These are phyloP conservation scores for Endothia cerciana DNA, from an alignment of 2,329 filamentous ascomycete genomes.

Conservation along the genomic window DNA sequence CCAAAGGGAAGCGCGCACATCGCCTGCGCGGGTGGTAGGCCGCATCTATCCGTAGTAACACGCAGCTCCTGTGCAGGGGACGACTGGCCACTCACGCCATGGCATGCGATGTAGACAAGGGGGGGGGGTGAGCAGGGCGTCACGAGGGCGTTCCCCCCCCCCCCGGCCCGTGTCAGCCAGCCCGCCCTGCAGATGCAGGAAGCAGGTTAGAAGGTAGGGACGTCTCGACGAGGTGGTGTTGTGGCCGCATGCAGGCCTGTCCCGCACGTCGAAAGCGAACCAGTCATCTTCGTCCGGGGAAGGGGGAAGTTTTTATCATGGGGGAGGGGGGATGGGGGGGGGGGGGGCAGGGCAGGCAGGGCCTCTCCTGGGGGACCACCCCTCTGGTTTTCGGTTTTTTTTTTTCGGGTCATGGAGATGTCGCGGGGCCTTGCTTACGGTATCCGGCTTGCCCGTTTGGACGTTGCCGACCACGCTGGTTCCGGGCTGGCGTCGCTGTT, in stretches of 20 bases:
- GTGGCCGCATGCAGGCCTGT: conserved; percentile 1
- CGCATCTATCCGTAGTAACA: too few species aligned
- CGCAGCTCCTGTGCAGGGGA: neutral
- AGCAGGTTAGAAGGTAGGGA: neutral
- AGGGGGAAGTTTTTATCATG: neutral
- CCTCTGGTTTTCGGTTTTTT: too few species aligned
- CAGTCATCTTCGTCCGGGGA: conserved; percentile 15
- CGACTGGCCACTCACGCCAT: neutral
- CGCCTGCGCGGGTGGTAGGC: too few species aligned
- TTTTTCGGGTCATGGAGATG: too few species aligned
- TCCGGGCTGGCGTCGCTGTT: neutral
- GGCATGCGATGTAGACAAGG: neutral
- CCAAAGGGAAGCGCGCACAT: too few species aligned
- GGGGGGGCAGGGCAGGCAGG: too few species aligned
- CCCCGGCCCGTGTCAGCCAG: neutral
- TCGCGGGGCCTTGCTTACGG: neutral
- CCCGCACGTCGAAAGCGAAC: conserved; percentile 15
- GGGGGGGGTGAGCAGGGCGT: neutral
- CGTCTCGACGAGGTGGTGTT: neutral
- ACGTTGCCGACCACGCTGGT: conserved; percentile 1
- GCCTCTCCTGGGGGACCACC: too few species aligned
- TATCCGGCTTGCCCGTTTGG: neutral
- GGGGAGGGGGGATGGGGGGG: neutral
- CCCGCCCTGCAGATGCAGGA: neutral
- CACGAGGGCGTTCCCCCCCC: conserved; percentile 6